phyloP scores from a whole-genome alignment of 345 rosid genomes.

The Citrus reticulata region DNA sequence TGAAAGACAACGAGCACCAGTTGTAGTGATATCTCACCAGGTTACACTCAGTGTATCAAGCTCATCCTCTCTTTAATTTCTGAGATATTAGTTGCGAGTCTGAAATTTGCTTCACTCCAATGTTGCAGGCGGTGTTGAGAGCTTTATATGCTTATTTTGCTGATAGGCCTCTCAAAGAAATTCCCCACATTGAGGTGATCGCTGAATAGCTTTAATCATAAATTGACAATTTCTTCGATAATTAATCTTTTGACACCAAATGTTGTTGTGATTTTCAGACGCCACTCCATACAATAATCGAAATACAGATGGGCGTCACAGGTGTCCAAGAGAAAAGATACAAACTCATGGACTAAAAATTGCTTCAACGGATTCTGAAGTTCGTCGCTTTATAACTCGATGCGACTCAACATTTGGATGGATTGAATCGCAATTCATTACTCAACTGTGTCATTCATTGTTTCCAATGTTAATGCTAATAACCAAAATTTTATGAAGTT shows the following conservation, averaged over 20 bases:
- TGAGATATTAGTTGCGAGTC: neutral
- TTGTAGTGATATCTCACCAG: constrained; percentile 98
- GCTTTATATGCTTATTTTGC: constrained; percentile 99
- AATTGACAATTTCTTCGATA: neutral
- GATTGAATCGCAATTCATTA: constrained; percentile 16
- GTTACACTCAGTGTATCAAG: constrained; percentile 30
- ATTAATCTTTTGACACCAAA: neutral
- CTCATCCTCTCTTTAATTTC: constrained; percentile 3
- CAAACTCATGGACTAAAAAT: constrained; percentile 89
- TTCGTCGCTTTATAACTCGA: neutral
- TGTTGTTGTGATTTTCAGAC: constrained; percentile 44
- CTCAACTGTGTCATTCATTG: constrained; percentile 7
- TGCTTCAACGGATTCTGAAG: neutral
- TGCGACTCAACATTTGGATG: neutral
- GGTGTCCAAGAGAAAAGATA: constrained; percentile 99
- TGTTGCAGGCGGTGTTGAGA: constrained; percentile 88
- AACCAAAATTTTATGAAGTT: neutral
- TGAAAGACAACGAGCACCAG: constrained; percentile 97
- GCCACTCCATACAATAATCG: constrained; percentile 97
- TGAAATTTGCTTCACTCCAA: constrained; percentile 1
- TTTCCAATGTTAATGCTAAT: neutral
- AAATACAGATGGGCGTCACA: constrained; percentile 99
- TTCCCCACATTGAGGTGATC: constrained; percentile 93
- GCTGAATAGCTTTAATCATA: neutral
- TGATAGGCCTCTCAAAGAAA: constrained; percentile 94